Base-by-base conservation (phyloP, 345 rosid species). In the Cardiospermum halicacabum region DNA sequence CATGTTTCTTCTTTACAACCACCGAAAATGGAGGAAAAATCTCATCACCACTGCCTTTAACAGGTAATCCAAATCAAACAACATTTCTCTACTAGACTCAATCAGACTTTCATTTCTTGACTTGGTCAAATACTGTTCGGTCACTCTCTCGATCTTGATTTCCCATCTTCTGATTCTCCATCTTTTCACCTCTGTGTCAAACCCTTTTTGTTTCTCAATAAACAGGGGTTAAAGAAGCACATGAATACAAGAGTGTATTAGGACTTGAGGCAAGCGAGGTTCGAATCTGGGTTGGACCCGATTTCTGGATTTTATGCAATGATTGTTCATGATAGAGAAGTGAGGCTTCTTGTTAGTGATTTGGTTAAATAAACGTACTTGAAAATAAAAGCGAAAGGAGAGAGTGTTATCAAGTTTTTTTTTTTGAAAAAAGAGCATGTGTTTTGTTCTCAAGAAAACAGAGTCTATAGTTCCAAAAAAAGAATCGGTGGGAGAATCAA, bases 281-380 rank as follows among this genome's bases (percentile, higher is more conserved):
- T 91, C 72, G 91, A 91, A 59, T 80, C 91, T 31, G 89, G 97
- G 3, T 85, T 95, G 21, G 97, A 91, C 55, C 93, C 99, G 4
- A 67, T 72, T 22, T 87, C 96, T 22, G 91, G 93, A 13, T 91
- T 84, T 76, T 94, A 78, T 82, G 58, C 91, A 56, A 89, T 96
- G 0, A 89, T 89, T 2, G 82, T 89, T 3, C 86, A 85, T n/a
- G 86, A 87, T 31, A 81, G 93, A 7, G 87, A 84, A 65, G 79
- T 89, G 67, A 64, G 72, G 1, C 90, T 94, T 2, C 72, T 94
- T 15, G 86, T 91, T 24, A 97, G 99, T 11, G 99, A 94, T 71
- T 74, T 62, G 19, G 72, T 70, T 25, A 76, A 79, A 34, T 84
- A 81, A 72, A 96, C 91, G 11, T 84, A 76, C 68, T 68, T 75